Base-by-base conservation (phyloP, 2,329 filamentous ascomycete genomes). In the Exophiala bonariae region DNA sequence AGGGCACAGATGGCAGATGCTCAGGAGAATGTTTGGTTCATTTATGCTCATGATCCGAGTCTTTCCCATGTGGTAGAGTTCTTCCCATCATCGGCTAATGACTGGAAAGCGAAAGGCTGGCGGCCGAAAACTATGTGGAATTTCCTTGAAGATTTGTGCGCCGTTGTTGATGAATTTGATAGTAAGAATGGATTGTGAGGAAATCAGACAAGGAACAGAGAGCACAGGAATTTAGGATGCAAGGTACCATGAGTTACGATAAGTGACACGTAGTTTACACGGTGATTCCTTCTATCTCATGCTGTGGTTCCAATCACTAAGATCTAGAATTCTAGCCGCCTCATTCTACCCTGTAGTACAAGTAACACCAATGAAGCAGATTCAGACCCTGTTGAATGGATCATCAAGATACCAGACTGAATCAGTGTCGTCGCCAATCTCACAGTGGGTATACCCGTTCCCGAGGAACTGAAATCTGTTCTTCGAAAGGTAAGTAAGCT, bases 381-480 rank as follows among this genome's bases (percentile, higher is more conserved):
- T 11, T 26, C 23, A 26, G 6, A 26, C 23, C 23, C 11, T 26
- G 23, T 26, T 26, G 22, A 43, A 43, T 26, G 40, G 17, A 34
- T 43, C 31, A 19, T 48, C 31, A 13, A 49, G 33, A 35, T 49
- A 44, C 41, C 39, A 43, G 4, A 37, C 46, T 9, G 33, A n/a
- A 33, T 49, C 22, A 19, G 14, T 34, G n/a, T 39, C 19, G 3
- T 17, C 17, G 23, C 31, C 46, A 19, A 44, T 32, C 23, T 44
- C 32, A 18, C 19, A 38, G 5, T 39, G 23, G 6, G 32, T 47
- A 5, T 40, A 44, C 2, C 73, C 72, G 62, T 74, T 66, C 13
- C 62, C 64, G n/a, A 71, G 57, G 55, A 63, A 71, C 10, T 65
- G 64, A 49, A 67, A 71, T 6, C 64, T 57, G 55, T 71, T 71